phyloP scores from a whole-genome alignment of 305 asterid species.

The Nicotiana rustica region DNA sequence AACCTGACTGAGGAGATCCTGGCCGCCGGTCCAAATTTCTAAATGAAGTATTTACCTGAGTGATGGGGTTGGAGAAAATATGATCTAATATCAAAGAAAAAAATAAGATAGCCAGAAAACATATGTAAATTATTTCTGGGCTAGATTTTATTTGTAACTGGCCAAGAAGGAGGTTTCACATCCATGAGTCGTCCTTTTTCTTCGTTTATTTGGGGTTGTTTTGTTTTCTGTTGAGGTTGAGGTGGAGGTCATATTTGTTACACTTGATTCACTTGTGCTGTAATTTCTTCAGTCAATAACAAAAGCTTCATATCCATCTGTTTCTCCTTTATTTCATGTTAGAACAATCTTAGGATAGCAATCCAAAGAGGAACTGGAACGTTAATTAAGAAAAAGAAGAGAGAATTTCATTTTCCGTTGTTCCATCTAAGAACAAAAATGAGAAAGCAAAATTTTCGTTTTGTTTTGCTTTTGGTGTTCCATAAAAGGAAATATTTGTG shows the following conservation, averaged over 20 bases:
- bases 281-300: slow-evolving; percentile 17
- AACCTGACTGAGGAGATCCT: slow-evolving; percentile 75
- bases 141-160: neutral
- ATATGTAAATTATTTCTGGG: slow-evolving; percentile 18
- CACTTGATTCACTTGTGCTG: slow-evolving; percentile 28
- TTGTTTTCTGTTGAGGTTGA: slow-evolving; percentile 21
- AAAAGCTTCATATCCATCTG: neutral
- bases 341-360: neutral
- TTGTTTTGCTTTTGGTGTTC: too few species aligned
- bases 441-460: neutral
- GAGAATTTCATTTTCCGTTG: neutral
- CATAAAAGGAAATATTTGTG: too few species aligned
- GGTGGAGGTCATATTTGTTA: slow-evolving; percentile 11
- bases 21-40: slow-evolving; percentile 86
- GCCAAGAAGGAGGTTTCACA: neutral
- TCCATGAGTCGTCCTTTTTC: neutral
- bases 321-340: neutral
- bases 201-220: neutral
- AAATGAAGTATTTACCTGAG: slow-evolving; percentile 14
- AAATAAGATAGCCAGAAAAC: slow-evolving; percentile 31
- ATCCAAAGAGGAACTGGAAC: neutral
- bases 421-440: neutral
- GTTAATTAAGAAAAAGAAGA: neutral
- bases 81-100: neutral
- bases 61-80: slow-evolving; percentile 12